Base-by-base conservation (phyloP, 106 monocot genomes). In the Platanthera guangdongensis region DNA sequence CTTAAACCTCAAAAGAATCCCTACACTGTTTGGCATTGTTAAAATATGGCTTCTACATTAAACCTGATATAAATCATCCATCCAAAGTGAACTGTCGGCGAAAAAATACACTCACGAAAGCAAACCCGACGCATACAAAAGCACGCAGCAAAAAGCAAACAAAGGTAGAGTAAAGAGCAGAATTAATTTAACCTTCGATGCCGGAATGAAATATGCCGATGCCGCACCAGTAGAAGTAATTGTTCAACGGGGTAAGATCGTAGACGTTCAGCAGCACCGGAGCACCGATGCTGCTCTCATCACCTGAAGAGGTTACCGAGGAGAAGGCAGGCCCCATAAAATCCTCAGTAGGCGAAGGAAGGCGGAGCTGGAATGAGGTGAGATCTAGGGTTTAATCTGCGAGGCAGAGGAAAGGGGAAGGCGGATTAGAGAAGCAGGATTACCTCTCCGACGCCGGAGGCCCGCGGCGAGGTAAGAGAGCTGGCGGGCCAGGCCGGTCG, bases 171-270 rank as follows among this genome's bases (percentile, higher is more conserved):
- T 39, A 39, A 39, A 39, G 39, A 39, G 39, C 39, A 39, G 4
- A 39, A 39, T 39, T 4, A 39, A 39, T 1, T 14, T 53, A 9
- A 76, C 84, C 80, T 84, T 84, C 84, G 52, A 84, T 77, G 0
- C 84, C 84, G 12, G 84, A 84, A 49, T 84, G 84, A 67, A 80
- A 84, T 80, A 84, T 84, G 6, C 84, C 84, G 65, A 84, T 2
- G 0, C 80, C 84, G 77, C 62, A 51, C 84, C 84, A 84, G 47
- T 80, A 77, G 65, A 74, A n/a, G 77, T 84, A 84, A 54, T 84
- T 72, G 84, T 84, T 84, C 73, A 84, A 46, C 25, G 84, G 80
- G 28, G 84, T 84, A 72, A 84, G 84, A 53, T 84, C 84, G 80
- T 84, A 84, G 63, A 84, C 52, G 72, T 84, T 84, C 18, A 84